Percentiles rank a stretch among this genome's conserved stretches.
These are phyloP conservation scores for Tricholoma saponaceum DNA, from an alignment of 768 basidiomycete species.

Conservation along the genomic window DNA sequence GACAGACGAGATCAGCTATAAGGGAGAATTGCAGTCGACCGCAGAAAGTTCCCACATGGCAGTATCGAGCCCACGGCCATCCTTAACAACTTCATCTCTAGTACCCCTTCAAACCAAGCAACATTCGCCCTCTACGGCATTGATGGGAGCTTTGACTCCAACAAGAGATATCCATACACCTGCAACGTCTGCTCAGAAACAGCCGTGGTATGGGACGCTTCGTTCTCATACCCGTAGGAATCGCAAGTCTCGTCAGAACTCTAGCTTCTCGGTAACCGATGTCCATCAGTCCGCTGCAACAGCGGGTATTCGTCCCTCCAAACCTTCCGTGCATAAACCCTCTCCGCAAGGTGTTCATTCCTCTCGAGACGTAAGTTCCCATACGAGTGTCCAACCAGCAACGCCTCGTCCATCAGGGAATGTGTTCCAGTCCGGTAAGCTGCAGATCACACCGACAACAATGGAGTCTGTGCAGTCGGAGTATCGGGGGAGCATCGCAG, in stretches of 20 bases:
- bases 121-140: background rate
- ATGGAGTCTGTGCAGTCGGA: background rate
- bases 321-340: background rate
- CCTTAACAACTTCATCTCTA: background rate
- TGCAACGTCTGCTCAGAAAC: constrained; percentile 18
- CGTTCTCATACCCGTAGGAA: constrained; percentile 1
- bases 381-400: background rate
- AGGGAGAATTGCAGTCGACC: background rate
- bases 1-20: background rate
- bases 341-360: background rate
- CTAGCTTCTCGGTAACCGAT: background rate
- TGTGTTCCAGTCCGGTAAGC: constrained; percentile 24
- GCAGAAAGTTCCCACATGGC: background rate
- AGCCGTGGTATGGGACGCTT: constrained; percentile 32
- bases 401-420: background rate
- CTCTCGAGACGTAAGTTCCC: background rate
- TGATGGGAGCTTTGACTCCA: background rate
- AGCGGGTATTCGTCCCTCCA: background rate
- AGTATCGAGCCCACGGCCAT: background rate
- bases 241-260: background rate
- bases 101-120: background rate
- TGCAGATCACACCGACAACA: constrained; percentile 16
- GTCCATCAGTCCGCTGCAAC: background rate
- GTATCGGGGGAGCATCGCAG: background rate
- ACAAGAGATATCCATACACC: background rate